Percentiles rank a stretch among this genome's conserved stretches.
Conservation (phyloP, 495 filamentous ascomycete species). For the Neurospora sp. region DNA sequence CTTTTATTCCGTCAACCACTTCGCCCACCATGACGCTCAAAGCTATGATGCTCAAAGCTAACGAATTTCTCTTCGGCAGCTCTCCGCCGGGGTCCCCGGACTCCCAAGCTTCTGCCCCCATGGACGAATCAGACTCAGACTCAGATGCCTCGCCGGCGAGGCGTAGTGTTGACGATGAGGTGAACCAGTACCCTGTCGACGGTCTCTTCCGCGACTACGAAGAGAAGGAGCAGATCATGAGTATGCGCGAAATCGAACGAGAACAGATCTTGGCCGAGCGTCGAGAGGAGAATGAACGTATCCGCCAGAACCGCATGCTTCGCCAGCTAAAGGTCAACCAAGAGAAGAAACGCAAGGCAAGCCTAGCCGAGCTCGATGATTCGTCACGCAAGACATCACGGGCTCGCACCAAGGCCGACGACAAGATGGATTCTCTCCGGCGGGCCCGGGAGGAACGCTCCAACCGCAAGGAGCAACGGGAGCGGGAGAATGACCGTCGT, state of each 20-base stretch:
- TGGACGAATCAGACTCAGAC: slow-evolving; percentile 82
- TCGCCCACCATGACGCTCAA: background rate
- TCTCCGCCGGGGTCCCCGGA: slow-evolving; percentile 54
- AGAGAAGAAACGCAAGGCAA: slow-evolving; percentile 70
- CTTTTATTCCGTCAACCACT: background rate
- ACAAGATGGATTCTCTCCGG: slow-evolving; percentile 77
- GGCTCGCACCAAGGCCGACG: slow-evolving; percentile 73
- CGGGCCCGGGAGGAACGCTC: slow-evolving; percentile 75
- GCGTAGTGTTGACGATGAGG: slow-evolving; percentile 46
- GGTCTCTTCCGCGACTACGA: slow-evolving; percentile 70
- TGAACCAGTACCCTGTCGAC: slow-evolving; percentile 76
- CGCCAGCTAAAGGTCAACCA: slow-evolving; percentile 65
- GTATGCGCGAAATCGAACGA: slow-evolving; percentile 79
- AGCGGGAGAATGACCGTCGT: slow-evolving; percentile 54
- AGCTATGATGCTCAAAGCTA: background rate
- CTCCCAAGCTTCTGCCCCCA: slow-evolving; percentile 73
- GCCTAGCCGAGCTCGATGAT: slow-evolving; percentile 60
- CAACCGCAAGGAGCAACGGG: slow-evolving; percentile 63
- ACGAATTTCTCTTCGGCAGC: background rate
- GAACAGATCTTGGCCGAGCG: slow-evolving; percentile 86
- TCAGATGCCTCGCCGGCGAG: slow-evolving; percentile 45
- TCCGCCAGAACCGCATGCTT: slow-evolving; percentile 75
- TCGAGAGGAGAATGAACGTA: slow-evolving; percentile 66
- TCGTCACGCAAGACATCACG: slow-evolving; percentile 70
- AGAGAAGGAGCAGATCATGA: slow-evolving; percentile 76